Evolutionary conservation across 2,329 filamentous ascomycete species (phyloP), one percentile per base, ranked within the genome.

Genomic region (Mycogone perniciosa): DNA sequence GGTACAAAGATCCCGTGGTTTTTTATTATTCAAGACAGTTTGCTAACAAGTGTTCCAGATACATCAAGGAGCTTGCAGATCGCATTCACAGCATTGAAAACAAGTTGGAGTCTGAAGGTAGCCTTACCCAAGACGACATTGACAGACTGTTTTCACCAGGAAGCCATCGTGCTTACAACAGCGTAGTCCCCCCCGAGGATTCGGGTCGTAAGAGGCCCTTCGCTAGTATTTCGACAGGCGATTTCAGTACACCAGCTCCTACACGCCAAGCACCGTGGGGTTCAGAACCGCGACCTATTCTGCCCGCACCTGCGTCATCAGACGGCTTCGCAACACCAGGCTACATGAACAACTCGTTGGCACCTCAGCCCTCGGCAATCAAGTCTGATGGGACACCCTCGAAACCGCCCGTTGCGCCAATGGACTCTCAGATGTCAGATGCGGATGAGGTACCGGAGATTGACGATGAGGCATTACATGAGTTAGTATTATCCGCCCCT

Each of bases 21-120:
- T 13, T 39, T 31, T 7, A 27, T 20, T 3, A 4, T 10, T 5
- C n/a, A 13, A 34, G 8, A 7, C 13, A 7, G 13, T 34, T n/a
- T n/a, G n/a, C 51, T 53, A 30, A 54, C 44, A 57, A 50, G 47
- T 52, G 31, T 5, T 9, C 5, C 60, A 88, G 85, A 11, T 95
- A 95, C 61, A 96, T 96, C 66, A 95, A 95, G 65, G 89, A 95
- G 66, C 78, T 96, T 26, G 89, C 89, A 27, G 89, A 95, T 63
- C 78, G 90, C 29, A 82, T 96, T 53, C 84, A 91, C 60, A 85
- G 81, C 40, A 84, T 96, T 42, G 90, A 95, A 64, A 86, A 85
- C 57, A 87, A 89, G 63, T 81, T 93, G 51, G 79, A 77, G 38
- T 75, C 71, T 7, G 76, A 80, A 31, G 67, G 67, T 53, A 70